Percentiles rank a stretch among this genome's conserved stretches.
phyloP scores from a whole-genome alignment of 768 basidiomycete genomes.

The Lactarius deliciosus region DNA sequence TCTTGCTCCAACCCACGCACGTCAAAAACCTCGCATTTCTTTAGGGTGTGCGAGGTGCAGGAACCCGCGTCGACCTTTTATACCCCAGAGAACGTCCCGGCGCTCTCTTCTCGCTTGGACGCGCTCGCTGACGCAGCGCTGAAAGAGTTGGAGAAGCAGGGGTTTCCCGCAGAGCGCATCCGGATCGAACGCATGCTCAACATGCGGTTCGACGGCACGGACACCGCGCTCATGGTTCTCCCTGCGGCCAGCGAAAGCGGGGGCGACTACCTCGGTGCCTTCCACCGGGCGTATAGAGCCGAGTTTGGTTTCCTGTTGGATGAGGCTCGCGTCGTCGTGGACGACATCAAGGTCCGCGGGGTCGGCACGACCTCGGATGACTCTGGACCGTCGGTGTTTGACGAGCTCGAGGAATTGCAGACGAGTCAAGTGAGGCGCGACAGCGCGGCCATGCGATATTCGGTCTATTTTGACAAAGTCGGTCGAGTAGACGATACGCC shows the following conservation, averaged over 20 bases:
- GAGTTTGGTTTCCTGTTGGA: constrained; percentile 94
- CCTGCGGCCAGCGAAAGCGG: constrained; percentile 52
- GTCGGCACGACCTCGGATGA: constrained; percentile 88
- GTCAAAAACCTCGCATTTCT: neutral
- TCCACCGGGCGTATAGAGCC: constrained; percentile 74
- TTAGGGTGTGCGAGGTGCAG: constrained; percentile 80
- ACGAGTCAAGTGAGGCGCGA: constrained; percentile 40
- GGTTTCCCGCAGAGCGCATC: constrained; percentile 74
- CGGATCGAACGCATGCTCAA: constrained; percentile 80
- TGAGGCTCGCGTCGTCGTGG: constrained; percentile 78
- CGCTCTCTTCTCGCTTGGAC: constrained; percentile 66
- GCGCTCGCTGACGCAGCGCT: constrained; percentile 61
- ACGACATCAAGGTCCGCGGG: constrained; percentile 90
- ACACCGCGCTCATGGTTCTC: constrained; percentile 89
- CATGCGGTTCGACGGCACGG: constrained; percentile 92
- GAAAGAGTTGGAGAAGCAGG: constrained; percentile 71
- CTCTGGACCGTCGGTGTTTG: constrained; percentile 75
- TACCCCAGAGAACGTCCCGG: constrained; percentile 52
- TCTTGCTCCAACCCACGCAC: neutral
- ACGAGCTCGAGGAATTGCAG: constrained; percentile 60
- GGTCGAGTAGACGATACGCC: constrained; percentile 79
- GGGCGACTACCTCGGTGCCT: constrained; percentile 80
- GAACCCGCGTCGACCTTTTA: constrained; percentile 87
- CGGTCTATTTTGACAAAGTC: constrained; percentile 80
- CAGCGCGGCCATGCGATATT: constrained; percentile 53